Evolutionary conservation across 805 yeast genomes (phyloP).

Genomic region (Lachancea mirantina): DNA sequence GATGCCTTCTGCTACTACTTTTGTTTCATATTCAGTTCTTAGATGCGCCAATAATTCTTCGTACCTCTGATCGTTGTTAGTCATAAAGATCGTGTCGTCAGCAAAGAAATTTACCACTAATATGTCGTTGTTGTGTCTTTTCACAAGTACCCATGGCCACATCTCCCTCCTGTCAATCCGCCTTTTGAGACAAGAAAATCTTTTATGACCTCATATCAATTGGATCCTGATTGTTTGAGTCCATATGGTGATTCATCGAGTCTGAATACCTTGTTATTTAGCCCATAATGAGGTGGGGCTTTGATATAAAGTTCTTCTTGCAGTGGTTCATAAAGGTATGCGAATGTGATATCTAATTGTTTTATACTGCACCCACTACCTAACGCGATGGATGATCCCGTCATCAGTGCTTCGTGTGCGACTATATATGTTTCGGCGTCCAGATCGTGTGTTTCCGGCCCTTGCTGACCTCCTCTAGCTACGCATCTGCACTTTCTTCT

Average conservation of each 20-base stretch:
- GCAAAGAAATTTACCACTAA: slow-evolving; percentile 10
- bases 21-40: slow-evolving; percentile 10
- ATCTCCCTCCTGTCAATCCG: slow-evolving; percentile 6
- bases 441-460: slow-evolving; percentile 7
- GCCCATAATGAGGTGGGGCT: slow-evolving; percentile 8
- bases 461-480: slow-evolving; percentile 14
- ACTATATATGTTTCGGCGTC: slow-evolving; percentile 8
- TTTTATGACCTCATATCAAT: slow-evolving; percentile 4
- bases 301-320: slow-evolving; percentile 8
- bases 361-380: slow-evolving; percentile 5
- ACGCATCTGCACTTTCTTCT: slow-evolving; percentile 10
- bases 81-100: slow-evolving; percentile 13
- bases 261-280: slow-evolving; percentile 7
- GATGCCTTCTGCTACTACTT: slow-evolving; percentile 9
- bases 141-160: slow-evolving; percentile 13
- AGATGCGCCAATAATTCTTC: slow-evolving; percentile 2
- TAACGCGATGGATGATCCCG: slow-evolving; percentile 8
- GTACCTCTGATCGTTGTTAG: slow-evolving; percentile 5
- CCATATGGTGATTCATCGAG: slow-evolving; percentile 7
- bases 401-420: slow-evolving; percentile 13
- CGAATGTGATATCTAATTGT: slow-evolving; percentile 9
- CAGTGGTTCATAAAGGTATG: slow-evolving; percentile 7
- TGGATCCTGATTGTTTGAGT: slow-evolving; percentile 1
- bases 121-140: slow-evolving; percentile 5
- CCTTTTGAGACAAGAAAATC: neutral